Evolutionary conservation across 495 filamentous ascomycete genomes (phyloP).

Genomic region (Penicillium soppii): DNA sequence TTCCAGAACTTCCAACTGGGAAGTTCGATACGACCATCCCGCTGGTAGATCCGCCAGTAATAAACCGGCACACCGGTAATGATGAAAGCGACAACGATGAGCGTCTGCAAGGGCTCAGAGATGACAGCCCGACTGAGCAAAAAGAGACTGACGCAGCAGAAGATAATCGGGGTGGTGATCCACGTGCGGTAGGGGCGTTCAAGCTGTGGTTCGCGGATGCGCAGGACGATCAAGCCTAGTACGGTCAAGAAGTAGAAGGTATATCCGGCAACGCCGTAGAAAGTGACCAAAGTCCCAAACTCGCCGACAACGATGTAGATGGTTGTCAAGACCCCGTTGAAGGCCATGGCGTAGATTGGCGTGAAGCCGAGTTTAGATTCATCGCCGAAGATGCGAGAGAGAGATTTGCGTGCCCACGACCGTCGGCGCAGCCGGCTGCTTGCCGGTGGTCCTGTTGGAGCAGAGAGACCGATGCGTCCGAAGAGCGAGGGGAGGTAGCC

Average conservation of each 20-base stretch:
- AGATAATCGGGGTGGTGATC: slow-evolving; percentile 95
- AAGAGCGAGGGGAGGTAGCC: slow-evolving; percentile 87
- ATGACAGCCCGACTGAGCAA: slow-evolving; percentile 84
- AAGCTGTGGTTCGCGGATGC: slow-evolving; percentile 82
- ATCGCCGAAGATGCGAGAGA: slow-evolving; percentile 59
- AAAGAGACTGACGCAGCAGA: slow-evolving; percentile 96
- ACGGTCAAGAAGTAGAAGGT: slow-evolving; percentile 97
- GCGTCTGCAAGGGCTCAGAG: slow-evolving; percentile 82
- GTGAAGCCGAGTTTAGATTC: slow-evolving; percentile 69
- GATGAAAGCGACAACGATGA: slow-evolving; percentile 83
- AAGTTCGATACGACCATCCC: slow-evolving; percentile 45
- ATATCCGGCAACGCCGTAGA: slow-evolving; percentile 96
- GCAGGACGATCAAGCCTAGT: slow-evolving; percentile 84
- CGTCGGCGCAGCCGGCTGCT: slow-evolving; percentile 51
- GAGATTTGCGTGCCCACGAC: slow-evolving; percentile 55
- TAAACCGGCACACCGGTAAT: slow-evolving; percentile 81
- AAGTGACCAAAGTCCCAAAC: slow-evolving; percentile 88
- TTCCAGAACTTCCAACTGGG: slow-evolving; percentile 63
- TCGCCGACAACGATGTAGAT: slow-evolving; percentile 83
- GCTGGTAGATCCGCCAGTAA: slow-evolving; percentile 74
- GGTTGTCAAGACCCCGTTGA: slow-evolving; percentile 72
- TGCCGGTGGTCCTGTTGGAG: slow-evolving; percentile 24
- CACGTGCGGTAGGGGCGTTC: slow-evolving; percentile 91
- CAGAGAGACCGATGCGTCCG: slow-evolving; percentile 71
- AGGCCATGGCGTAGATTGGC: slow-evolving; percentile 81